Percentiles rank a stretch among this genome's conserved stretches.
phyloP scores from a whole-genome alignment of 345 rosid species.

The Adansonia digitata region DNA sequence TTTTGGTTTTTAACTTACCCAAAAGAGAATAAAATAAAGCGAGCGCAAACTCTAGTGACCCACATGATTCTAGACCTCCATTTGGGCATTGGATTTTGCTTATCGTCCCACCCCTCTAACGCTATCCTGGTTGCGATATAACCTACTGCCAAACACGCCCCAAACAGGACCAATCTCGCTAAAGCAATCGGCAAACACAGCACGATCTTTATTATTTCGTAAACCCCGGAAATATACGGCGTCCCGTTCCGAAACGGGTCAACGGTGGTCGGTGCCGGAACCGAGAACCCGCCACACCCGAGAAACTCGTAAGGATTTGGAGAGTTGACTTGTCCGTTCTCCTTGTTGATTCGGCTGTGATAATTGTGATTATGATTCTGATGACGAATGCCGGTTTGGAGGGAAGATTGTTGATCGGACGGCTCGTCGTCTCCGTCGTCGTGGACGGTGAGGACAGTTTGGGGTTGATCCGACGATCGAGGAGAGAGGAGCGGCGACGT shows the following conservation, averaged over 20 bases:
- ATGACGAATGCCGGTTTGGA: neutral
- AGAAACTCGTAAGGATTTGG: slow-evolving; percentile 58
- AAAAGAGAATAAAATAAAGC: slow-evolving; percentile 82
- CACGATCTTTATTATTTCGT: slow-evolving; percentile 67
- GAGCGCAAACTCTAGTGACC: slow-evolving; percentile 70
- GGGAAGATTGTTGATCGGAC: neutral
- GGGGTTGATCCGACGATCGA: slow-evolving; percentile 39
- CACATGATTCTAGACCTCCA: slow-evolving; percentile 91
- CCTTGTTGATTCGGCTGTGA: slow-evolving; percentile 2
- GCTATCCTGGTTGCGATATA: slow-evolving; percentile 73
- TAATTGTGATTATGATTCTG: slow-evolving; percentile 12
- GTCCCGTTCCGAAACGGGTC: slow-evolving; percentile 80
- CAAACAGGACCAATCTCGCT: slow-evolving; percentile 61
- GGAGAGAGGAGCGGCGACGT: slow-evolving; percentile 49
- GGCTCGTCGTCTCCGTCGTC: slow-evolving; percentile 23
- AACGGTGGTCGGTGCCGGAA: slow-evolving; percentile 41
- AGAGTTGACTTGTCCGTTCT: neutral
- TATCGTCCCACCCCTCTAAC: slow-evolving; percentile 77
- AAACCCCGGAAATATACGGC: slow-evolving; percentile 45
- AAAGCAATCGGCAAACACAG: slow-evolving; percentile 67
- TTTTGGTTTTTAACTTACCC: slow-evolving; percentile 42
- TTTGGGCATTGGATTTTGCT: slow-evolving; percentile 74
- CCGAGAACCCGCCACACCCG: slow-evolving; percentile 44
- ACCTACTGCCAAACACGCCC: slow-evolving; percentile 52
- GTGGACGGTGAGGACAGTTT: slow-evolving; percentile 40